Conservation (phyloP, 2,329 filamentous ascomycete genomes). For the Ploettnerulaceae sp. region DNA sequence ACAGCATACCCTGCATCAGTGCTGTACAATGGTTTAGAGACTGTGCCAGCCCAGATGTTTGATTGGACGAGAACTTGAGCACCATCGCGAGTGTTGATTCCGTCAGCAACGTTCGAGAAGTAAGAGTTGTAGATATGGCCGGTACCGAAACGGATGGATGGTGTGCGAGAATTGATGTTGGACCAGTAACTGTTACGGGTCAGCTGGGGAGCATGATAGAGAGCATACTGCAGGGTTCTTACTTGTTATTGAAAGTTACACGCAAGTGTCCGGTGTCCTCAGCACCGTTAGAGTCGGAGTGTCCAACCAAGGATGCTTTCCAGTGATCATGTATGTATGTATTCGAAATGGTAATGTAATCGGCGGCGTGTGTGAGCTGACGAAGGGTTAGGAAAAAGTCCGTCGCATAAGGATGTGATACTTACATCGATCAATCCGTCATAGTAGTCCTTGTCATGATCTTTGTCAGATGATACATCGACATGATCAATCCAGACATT, state of each 20-base stretch:
- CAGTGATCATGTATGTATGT: too few relatives aligned
- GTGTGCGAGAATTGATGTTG: too few relatives aligned
- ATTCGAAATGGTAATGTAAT: too few relatives aligned
- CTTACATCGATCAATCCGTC: too few relatives aligned
- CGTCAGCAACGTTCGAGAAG: slow-evolving; percentile 42
- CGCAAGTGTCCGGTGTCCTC: slow-evolving; percentile 58
- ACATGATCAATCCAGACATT: slow-evolving; percentile 66
- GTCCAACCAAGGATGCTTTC: too few relatives aligned
- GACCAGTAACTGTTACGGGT: slow-evolving; percentile 24
- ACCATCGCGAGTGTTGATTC: slow-evolving; percentile 52
- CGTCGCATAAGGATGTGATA: too few relatives aligned
- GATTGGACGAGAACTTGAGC: slow-evolving; percentile 54
- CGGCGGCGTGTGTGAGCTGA: too few relatives aligned
- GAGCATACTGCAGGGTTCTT: background rate
- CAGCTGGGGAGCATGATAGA: background rate
- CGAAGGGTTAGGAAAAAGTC: too few relatives aligned
- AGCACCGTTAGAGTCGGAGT: slow-evolving; percentile 51
- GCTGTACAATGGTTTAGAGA: slow-evolving; percentile 40
- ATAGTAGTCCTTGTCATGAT: too few relatives aligned
- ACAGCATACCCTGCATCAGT: slow-evolving; percentile 42
- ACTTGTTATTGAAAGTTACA: slow-evolving; percentile 62
- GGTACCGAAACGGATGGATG: slow-evolving; percentile 62
- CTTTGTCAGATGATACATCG: too few relatives aligned
- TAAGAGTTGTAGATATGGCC: slow-evolving; percentile 56
- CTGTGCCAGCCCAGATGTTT: slow-evolving; percentile 44